These are phyloP conservation scores for Salix suchowensis DNA, from an alignment of 345 rosid genomes.

Conservation along the genomic window DNA sequence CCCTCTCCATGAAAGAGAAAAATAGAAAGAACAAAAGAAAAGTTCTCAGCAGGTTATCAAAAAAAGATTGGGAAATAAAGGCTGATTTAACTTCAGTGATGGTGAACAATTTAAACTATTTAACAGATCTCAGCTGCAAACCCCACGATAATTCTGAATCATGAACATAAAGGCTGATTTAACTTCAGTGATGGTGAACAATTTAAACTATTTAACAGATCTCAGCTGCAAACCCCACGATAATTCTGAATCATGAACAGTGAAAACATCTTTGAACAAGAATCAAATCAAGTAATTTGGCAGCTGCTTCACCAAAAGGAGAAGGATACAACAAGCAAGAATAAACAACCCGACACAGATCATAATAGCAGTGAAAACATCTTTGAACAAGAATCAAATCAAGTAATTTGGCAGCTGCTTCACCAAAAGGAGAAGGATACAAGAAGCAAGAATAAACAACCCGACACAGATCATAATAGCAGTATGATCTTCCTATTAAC, in stretches of 20 bases:
- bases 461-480: not conserved
- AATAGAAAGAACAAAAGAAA: no score
- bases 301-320: not conserved
- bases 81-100: no score
- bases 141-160: no score
- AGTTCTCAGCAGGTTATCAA: no score
- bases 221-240: no score
- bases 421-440: not conserved
- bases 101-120: no score
- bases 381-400: not conserved
- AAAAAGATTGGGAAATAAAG: no score
- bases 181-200: no score
- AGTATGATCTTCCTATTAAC: not conserved
- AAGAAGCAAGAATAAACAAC: not conserved
- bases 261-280: no score
- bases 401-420: not conserved
- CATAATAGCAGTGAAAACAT: not conserved
- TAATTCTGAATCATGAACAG: not conserved
- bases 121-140: no score
- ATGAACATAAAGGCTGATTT: not conserved
- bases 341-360: not conserved
- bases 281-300: not conserved
- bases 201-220: no score
- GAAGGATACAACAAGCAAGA: not conserved
- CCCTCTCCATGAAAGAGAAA: not conserved